A percentile compares a stretch with the other conserved stretches of the same genome.
Evolutionary conservation across 2,329 filamentous ascomycete species (phyloP).

Genomic region (Stachybotrys chartarum): DNA sequence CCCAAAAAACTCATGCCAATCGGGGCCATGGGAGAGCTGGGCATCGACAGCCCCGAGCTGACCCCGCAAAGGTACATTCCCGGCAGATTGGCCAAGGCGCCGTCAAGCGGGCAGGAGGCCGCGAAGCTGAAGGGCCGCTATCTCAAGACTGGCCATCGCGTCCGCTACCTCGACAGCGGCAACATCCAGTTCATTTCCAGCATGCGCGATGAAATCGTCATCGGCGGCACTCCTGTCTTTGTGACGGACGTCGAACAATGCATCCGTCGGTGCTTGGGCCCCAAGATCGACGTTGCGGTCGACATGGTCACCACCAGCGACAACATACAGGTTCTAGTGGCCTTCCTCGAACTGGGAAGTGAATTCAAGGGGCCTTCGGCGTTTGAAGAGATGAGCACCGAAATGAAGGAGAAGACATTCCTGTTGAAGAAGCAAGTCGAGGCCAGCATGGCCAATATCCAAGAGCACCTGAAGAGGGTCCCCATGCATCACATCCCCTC

Average conservation of each 20-base stretch:
- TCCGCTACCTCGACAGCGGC: constrained; percentile 40
- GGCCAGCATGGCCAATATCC: constrained; percentile 26
- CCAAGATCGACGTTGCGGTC: constrained; percentile 39
- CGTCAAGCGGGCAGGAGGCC: constrained; percentile 9
- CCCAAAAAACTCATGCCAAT: constrained; percentile 42
- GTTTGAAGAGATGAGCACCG: constrained; percentile 27
- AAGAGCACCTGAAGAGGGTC: constrained; percentile 12
- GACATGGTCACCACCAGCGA: constrained; percentile 40
- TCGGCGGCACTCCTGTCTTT: constrained; percentile 31
- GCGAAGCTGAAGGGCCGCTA: constrained; percentile 25
- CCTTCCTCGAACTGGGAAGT: constrained; percentile 42
- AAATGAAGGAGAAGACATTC: constrained; percentile 35
- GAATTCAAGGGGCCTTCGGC: constrained; percentile 28
- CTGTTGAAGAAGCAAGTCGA: constrained; percentile 37
- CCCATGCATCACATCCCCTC: constrained; percentile 36
- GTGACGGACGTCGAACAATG: constrained; percentile 38
- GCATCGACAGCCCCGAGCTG: constrained; percentile 44
- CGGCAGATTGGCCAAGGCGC: constrained; percentile 19
- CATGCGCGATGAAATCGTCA: constrained; percentile 31
- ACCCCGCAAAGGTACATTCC: constrained; percentile 27
- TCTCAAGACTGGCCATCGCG: constrained; percentile 44
- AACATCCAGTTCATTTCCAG: constrained; percentile 40
- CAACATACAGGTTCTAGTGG: constrained; percentile 32
- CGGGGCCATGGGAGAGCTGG: constrained; percentile 50
- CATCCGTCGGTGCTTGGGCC: constrained; percentile 38